Conservation (phyloP, 139 green algal genomes). For the Chlamydomonas incerta region DNA sequence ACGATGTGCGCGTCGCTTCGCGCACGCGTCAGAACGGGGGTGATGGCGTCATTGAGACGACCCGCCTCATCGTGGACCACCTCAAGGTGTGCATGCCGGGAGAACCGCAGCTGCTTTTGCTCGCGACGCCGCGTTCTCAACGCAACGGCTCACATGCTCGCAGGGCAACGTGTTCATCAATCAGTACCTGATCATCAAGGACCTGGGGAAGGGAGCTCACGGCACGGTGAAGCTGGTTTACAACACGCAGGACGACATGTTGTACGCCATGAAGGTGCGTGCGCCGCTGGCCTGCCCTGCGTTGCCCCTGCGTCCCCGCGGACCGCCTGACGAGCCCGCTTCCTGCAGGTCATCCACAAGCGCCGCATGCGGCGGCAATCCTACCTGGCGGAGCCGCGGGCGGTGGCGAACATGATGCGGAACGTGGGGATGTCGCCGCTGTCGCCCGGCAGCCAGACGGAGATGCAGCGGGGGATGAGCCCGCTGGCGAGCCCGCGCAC, state of each 20-base stretch:
- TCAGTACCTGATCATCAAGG: constrained; percentile 87
- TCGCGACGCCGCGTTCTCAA: no score
- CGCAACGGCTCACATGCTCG: not conserved
- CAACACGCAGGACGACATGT: constrained; percentile 74
- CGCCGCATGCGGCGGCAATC: constrained; percentile 33
- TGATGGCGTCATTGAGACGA: constrained; percentile 39
- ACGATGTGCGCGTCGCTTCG: constrained; percentile 38
- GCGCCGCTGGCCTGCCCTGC: not conserved
- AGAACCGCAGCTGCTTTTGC: no score
- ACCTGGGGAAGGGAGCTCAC: constrained; percentile 77
- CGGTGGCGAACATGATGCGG: constrained; percentile 15
- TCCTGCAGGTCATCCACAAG: constrained; percentile 48
- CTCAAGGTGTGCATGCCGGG: constrained; percentile 20
- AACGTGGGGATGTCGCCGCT: constrained; percentile 22
- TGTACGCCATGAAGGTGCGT: constrained; percentile 87
- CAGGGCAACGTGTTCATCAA: constrained; percentile 82
- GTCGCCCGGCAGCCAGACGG: constrained; percentile 13
- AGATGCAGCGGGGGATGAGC: constrained; percentile 8
- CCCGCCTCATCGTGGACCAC: constrained; percentile 34
- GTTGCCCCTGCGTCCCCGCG: no score
- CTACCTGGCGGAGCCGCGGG: constrained; percentile 16
- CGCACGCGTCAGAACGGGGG: constrained; percentile 32
- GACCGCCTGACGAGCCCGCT: no score
- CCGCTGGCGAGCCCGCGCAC: constrained; percentile 17
- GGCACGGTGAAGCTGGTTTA: constrained; percentile 87